Percentiles rank a stretch among this genome's conserved stretches.
Conservation (phyloP, 805 yeast species). For the Jamesozyma gamospora region DNA sequence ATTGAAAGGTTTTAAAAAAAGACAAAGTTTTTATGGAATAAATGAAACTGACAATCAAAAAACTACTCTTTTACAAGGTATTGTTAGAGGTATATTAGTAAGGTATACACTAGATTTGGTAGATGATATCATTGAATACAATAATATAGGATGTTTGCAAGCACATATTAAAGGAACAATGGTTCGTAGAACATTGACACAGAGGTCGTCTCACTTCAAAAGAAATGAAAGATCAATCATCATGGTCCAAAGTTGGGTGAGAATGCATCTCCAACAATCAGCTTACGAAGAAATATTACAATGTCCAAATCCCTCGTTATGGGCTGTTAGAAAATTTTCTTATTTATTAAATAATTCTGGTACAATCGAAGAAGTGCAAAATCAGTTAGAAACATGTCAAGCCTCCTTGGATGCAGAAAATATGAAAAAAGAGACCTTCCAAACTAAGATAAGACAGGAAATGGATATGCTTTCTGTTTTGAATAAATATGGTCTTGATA, state of each 20-base stretch:
- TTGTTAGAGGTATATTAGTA: slow-evolving; percentile 51
- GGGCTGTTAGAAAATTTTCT: slow-evolving; percentile 68
- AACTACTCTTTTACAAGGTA: slow-evolving; percentile 43
- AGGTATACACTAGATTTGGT: slow-evolving; percentile 48
- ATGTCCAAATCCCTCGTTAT: slow-evolving; percentile 65
- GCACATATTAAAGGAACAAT: slow-evolving; percentile 41
- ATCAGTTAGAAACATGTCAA: slow-evolving; percentile 54
- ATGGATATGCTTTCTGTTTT: slow-evolving; percentile 70
- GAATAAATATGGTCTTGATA: slow-evolving; percentile 51
- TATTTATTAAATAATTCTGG: slow-evolving; percentile 63
- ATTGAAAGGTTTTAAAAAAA: slow-evolving; percentile 7
- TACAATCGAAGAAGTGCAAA: slow-evolving; percentile 65
- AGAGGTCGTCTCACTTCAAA: slow-evolving; percentile 39
- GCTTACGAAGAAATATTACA: slow-evolving; percentile 67
- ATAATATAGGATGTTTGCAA: slow-evolving; percentile 40
- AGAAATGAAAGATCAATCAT: slow-evolving; percentile 50
- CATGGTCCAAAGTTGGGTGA: slow-evolving; percentile 62
- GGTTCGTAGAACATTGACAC: slow-evolving; percentile 31
- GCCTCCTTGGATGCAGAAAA: slow-evolving; percentile 63
- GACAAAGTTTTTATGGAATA: not conserved
- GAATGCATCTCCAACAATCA: slow-evolving; percentile 54
- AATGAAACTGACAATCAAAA: slow-evolving; percentile 5
- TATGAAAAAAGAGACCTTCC: slow-evolving; percentile 59
- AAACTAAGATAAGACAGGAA: slow-evolving; percentile 62
- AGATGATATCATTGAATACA: slow-evolving; percentile 43